Conservation (phyloP, 257 asterid species). For the Oldenlandia corymbosa region DNA sequence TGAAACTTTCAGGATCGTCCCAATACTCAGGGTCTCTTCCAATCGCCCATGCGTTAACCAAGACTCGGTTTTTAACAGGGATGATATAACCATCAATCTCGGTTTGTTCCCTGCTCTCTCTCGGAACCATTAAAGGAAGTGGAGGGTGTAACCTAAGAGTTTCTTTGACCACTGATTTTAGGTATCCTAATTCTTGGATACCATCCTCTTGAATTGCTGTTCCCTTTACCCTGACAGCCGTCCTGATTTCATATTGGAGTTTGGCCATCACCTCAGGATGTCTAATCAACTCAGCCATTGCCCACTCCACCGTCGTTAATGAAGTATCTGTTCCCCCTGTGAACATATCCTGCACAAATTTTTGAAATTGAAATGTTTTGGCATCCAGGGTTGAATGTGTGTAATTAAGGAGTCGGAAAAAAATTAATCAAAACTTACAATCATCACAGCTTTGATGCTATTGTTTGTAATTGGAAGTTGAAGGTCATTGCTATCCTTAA, state of each 20-base stretch:
- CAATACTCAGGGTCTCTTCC: slow-evolving; percentile 22
- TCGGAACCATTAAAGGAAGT: slow-evolving; percentile 15
- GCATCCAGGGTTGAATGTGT: too few relatives aligned
- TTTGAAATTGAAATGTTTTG: too few relatives aligned
- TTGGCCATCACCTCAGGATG: slow-evolving; percentile 22
- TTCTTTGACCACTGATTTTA: slow-evolving; percentile 26
- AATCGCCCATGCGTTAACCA: slow-evolving; percentile 19
- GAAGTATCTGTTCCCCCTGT: slow-evolving; percentile 23
- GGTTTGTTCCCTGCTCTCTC: slow-evolving; percentile 18
- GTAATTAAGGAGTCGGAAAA: too few relatives aligned
- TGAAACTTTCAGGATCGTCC: slow-evolving; percentile 11
- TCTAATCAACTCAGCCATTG: slow-evolving; percentile 25
- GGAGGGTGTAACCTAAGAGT: slow-evolving; percentile 34
- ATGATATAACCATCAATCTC: slow-evolving; percentile 15
- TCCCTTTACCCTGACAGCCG: slow-evolving; percentile 11
- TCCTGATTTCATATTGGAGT: slow-evolving; percentile 24
- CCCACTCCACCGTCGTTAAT: slow-evolving; percentile 20
- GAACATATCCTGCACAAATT: slow-evolving; percentile 27
- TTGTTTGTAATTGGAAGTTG: slow-evolving; percentile 18
- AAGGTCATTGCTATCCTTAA: background rate
- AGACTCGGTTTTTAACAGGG: background rate
- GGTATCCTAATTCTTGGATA: slow-evolving; percentile 12
- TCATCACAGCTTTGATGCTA: slow-evolving; percentile 19
- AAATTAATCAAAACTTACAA: background rate
- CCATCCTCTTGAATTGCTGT: slow-evolving; percentile 19